These are phyloP conservation scores for Sporisorium exsertum DNA, from an alignment of 1,284 basidiomycete genomes.

Conservation along the genomic window DNA sequence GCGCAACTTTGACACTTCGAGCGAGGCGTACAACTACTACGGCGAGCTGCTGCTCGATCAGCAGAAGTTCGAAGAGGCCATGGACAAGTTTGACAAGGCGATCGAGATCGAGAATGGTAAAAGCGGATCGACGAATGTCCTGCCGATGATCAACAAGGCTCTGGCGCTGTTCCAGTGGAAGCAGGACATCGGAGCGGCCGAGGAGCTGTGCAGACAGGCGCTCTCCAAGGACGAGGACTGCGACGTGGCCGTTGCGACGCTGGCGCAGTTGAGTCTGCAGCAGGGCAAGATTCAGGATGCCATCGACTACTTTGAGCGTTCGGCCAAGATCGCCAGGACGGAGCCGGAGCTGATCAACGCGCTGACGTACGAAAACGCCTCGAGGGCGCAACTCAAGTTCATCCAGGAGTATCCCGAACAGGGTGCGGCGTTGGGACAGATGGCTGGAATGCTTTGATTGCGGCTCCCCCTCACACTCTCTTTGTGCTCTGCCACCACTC, in stretches of 20 bases:
- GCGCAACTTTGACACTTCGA: constrained; percentile 56
- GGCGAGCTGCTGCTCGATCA: constrained; percentile 96
- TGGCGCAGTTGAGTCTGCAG: constrained; percentile 92
- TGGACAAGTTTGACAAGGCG: constrained; percentile 94
- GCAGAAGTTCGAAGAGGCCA: constrained; percentile 85
- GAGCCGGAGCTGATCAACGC: constrained; percentile 90
- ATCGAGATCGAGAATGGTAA: constrained; percentile 83
- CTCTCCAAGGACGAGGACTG: constrained; percentile 86
- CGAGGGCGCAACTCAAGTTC: constrained; percentile 63
- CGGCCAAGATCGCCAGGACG: constrained; percentile 86
- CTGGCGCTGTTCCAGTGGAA: constrained; percentile 96
- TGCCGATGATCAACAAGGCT: constrained; percentile 94
- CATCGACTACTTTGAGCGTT: constrained; percentile 86
- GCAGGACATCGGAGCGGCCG: constrained; percentile 85
- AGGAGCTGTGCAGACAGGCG: constrained; percentile 87
- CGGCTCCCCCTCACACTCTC: too few species aligned
- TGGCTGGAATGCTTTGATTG: constrained; percentile 56
- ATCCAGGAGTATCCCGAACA: constrained; percentile 67
- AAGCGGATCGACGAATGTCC: constrained; percentile 56
- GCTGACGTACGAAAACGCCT: constrained; percentile 81
- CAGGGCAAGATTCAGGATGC: constrained; percentile 90
- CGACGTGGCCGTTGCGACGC: constrained; percentile 94
- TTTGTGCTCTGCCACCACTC: too few species aligned
- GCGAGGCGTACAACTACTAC: constrained; percentile 73
- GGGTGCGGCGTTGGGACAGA: constrained; percentile 60